These are phyloP conservation scores for Murraya paniculata DNA, from an alignment of 345 rosid species.

Conservation along the genomic window DNA sequence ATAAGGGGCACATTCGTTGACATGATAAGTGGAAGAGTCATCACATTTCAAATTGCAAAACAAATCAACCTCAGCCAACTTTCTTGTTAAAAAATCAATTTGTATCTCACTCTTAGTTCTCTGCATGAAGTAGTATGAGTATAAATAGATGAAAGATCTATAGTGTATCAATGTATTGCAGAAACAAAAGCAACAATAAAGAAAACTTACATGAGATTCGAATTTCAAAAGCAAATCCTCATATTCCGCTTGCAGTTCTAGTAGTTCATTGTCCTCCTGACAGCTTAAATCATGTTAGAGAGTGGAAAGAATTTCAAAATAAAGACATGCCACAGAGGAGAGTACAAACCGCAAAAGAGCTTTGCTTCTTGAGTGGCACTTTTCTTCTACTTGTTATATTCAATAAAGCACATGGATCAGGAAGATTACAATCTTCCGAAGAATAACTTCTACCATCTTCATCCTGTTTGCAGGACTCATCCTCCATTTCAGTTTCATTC, in stretches of 20 bases:
- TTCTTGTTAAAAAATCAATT: constrained; percentile 60
- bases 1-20: constrained; percentile 15
- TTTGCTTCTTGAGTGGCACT: constrained; percentile 50
- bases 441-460: constrained; percentile 32
- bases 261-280: constrained; percentile 54
- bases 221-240: constrained; percentile 62
- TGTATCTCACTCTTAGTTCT: constrained; percentile 56
- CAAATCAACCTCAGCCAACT: constrained; percentile 40
- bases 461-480: constrained; percentile 34
- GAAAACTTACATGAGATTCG: constrained; percentile 60
- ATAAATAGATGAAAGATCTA: neutral
- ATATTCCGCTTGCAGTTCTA: constrained; percentile 50
- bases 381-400: constrained; percentile 85
- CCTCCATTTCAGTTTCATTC: constrained; percentile 34
- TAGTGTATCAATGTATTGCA: neutral
- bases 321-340: constrained; percentile 22
- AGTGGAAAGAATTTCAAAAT: constrained; percentile 15
- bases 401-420: constrained; percentile 68
- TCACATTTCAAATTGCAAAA: constrained; percentile 22
- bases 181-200: constrained; percentile 8
- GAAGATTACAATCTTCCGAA: constrained; percentile 49
- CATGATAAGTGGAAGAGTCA: constrained; percentile 21
- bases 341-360: constrained; percentile 52
- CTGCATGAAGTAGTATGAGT: constrained; percentile 30
- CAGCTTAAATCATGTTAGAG: constrained; percentile 28